These are phyloP conservation scores for Penicillium sp. DNA, from an alignment of 2,329 filamentous ascomycete species.

Conservation along the genomic window DNA sequence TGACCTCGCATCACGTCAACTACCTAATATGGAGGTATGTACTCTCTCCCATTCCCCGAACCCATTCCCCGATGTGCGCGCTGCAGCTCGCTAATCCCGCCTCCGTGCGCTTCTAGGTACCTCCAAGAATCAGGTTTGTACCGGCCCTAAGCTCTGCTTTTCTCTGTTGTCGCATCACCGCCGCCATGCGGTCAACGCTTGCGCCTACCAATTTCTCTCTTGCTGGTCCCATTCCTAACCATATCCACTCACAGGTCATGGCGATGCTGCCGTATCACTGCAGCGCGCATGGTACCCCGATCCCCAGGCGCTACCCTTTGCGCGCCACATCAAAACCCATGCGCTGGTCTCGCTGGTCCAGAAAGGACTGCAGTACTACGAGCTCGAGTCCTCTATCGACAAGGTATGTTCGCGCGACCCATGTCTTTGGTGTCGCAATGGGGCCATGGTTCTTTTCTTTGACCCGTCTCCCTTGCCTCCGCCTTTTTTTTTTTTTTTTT, in stretches of 20 bases:
- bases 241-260: conserved; percentile 53
- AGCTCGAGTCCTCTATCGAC: conserved; percentile 56
- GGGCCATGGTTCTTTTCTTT: conserved; percentile 7
- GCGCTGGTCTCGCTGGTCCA: conserved; percentile 67
- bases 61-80: conserved; percentile 22
- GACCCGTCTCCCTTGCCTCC: conserved; percentile 3
- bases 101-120: conserved; percentile 48
- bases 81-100: conserved; percentile 21
- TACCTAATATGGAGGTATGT: conserved; percentile 71
- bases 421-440: neutral
- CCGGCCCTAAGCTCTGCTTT: conserved; percentile 24
- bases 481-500: conserved; percentile 19
- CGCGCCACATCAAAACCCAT: conserved; percentile 63
- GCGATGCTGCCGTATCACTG: conserved; percentile 65
- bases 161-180: neutral
- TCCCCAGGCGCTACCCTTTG: conserved; percentile 66
- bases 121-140: conserved; percentile 62
- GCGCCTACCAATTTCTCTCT: conserved; percentile 4
- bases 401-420: conserved; percentile 47
- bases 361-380: conserved; percentile 64
- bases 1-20: conserved; percentile 66
- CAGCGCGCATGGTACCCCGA: conserved; percentile 68
- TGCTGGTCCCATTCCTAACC: conserved; percentile 23
- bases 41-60: conserved; percentile 13
- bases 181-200: conserved; percentile 1